A percentile compares a stretch with the other conserved stretches of the same genome.
phyloP scores from a whole-genome alignment of 345 rosid species.

The Tarenaya hassleriana region DNA sequence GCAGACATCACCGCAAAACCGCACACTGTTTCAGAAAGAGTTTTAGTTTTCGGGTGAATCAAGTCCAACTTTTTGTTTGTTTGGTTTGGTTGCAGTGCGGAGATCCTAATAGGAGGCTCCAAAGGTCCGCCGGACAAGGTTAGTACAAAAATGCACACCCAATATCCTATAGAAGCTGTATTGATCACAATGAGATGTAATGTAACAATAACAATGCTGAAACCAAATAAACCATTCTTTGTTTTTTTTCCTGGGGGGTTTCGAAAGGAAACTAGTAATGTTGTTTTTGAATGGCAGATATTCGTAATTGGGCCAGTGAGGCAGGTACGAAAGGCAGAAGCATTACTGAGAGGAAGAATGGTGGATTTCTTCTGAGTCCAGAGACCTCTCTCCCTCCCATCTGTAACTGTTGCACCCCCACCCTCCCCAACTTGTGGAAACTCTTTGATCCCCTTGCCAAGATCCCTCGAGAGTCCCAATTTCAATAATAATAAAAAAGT shows the following conservation, averaged over 20 bases:
- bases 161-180: not conserved
- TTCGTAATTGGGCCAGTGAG: slow-evolving; percentile 77
- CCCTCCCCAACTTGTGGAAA: not conserved
- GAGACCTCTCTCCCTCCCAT: not conserved
- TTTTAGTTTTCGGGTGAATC: not conserved
- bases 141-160: slow-evolving; percentile 15
- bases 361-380: slow-evolving; percentile 29
- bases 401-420: too few relatives aligned
- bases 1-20: not conserved
- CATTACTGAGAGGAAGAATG: slow-evolving; percentile 88
- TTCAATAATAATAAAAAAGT: too few relatives aligned
- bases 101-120: slow-evolving; percentile 68
- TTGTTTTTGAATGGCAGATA: slow-evolving; percentile 35
- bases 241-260: too few relatives aligned
- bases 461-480: too few relatives aligned
- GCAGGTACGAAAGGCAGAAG: slow-evolving; percentile 93
- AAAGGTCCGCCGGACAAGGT: slow-evolving; percentile 98
- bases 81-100: slow-evolving; percentile 83
- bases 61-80: not conserved
- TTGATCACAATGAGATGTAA: slow-evolving; percentile 3
- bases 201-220: too few relatives aligned
- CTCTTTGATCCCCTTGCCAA: too few relatives aligned
- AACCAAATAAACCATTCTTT: too few relatives aligned
- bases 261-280: too few relatives aligned
- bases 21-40: not conserved